Evolutionary conservation across 176 grass and related monocot genomes (phyloP), one percentile per base, ranked within the genome.

Genomic region (Oryza meridionalis): DNA sequence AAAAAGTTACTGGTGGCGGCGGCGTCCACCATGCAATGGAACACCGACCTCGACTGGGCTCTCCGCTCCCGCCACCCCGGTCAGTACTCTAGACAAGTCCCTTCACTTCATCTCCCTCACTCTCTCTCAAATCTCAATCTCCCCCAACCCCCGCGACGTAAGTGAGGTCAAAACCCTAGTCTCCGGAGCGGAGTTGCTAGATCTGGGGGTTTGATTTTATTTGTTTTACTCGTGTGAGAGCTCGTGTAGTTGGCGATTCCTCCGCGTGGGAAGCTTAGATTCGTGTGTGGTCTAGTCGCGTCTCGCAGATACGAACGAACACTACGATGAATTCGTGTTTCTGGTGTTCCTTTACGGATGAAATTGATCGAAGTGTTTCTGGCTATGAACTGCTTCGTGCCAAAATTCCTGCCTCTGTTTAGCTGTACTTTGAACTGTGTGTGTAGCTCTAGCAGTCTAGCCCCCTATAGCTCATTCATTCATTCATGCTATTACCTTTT

Each of bases 101-200:
- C 27, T 29, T 29, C 27, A 29, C 27, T 29, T 29, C 27, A 29
- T 29, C 27, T 29, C 27, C 27, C 27, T 29, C 27, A 29, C 27
- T 29, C 1, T 29, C 2, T n/a, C n/a, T n/a, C n/a, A 2, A 29
- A 29, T 29, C 27, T 29, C 27, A 29, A 29, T 43, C 42, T 38
- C 37, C 37, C 37, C 37, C 6, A 4, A 38, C 42, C 42, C 42
- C 5, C 6, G 4, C 65, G 26, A 87, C 15, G 86, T 86, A 78
- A 75, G 84, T 85, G 16, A 27, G 25, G 64, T 75, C 85, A 82
- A 86, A 79, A 79, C 86, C 86, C 86, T 87, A 15, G 7, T 67
- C 67, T 19, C 21, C 2, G 8, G 32, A 11, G 38, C 27, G 27
- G 26, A 3, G 72, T 6, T 14, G 29, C 26, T 87, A 82, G 86